These are phyloP conservation scores for Microthlaspi erraticum DNA, from an alignment of 345 rosid genomes.

Conservation along the genomic window DNA sequence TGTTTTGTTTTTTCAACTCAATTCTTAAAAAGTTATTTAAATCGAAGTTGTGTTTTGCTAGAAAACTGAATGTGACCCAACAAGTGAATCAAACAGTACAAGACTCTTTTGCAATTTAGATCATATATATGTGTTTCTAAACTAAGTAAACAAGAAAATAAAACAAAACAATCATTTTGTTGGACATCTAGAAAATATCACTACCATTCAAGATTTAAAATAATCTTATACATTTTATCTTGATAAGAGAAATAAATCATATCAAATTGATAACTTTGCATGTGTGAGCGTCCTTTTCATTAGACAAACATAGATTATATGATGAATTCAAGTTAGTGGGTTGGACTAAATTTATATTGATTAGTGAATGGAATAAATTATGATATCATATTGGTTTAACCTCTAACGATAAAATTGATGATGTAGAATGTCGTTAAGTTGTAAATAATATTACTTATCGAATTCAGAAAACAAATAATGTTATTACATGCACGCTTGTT, in stretches of 20 bases:
- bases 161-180: not conserved
- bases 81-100: constrained; percentile 2
- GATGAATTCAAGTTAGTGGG: constrained; percentile 37
- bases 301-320: constrained; percentile 35
- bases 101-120: not conserved
- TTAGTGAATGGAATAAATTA: constrained; percentile 39
- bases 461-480: not conserved
- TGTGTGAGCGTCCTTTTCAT: constrained; percentile 25
- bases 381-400: constrained; percentile 38
- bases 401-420: constrained; percentile 41
- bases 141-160: not conserved
- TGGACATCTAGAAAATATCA: constrained; percentile 13
- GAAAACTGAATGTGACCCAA: not conserved
- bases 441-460: not conserved
- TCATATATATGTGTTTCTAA: not conserved
- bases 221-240: not conserved
- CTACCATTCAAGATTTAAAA: constrained; percentile 9
- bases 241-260: constrained; percentile 35
- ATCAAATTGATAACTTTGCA: not conserved
- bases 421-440: constrained; percentile 22
- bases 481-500: constrained; percentile 34
- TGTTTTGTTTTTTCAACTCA: too few relatives aligned
- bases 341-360: constrained; percentile 20
- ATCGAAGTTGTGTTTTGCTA: not conserved
- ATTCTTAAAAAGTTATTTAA: not conserved